These are phyloP conservation scores for Camelina sativa DNA, from an alignment of 345 rosid species.

Conservation along the genomic window DNA sequence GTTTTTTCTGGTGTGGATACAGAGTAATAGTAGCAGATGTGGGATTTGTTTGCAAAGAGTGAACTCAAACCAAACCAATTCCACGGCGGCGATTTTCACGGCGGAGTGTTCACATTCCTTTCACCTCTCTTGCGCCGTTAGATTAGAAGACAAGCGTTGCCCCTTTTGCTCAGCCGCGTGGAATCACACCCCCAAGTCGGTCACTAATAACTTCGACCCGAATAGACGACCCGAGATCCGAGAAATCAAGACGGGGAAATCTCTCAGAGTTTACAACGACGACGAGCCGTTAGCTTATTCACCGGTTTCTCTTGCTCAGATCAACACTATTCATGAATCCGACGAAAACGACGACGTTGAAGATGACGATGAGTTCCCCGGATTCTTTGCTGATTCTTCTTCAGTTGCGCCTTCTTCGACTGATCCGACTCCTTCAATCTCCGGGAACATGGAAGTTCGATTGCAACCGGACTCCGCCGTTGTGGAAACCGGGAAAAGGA, in stretches of 20 bases:
- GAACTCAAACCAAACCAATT: slow-evolving; percentile 55
- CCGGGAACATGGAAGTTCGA: slow-evolving; percentile 51
- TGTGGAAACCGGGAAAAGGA: slow-evolving; percentile 59
- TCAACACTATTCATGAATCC: slow-evolving; percentile 79
- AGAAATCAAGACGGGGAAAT: slow-evolving; percentile 47
- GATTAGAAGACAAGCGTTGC: slow-evolving; percentile 57
- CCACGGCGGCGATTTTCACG: slow-evolving; percentile 83
- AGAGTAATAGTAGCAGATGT: slow-evolving; percentile 52
- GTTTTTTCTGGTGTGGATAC: slow-evolving; percentile 32
- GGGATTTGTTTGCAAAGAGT: slow-evolving; percentile 76
- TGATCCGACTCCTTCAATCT: slow-evolving; percentile 18
- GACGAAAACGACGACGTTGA: slow-evolving; percentile 71
- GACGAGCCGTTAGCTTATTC: slow-evolving; percentile 71
- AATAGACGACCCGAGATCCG: slow-evolving; percentile 39
- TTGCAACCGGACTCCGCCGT: slow-evolving; percentile 74
- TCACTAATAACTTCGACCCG: slow-evolving; percentile 9
- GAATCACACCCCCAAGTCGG: slow-evolving; percentile 53
- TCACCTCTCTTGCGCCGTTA: slow-evolving; percentile 79
- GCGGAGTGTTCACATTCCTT: slow-evolving; percentile 88
- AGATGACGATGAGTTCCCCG: slow-evolving; percentile 55
- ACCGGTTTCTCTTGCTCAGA: slow-evolving; percentile 56
- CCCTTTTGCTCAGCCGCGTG: slow-evolving; percentile 75
- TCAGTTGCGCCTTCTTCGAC: slow-evolving; percentile 8
- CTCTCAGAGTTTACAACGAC: slow-evolving; percentile 74
- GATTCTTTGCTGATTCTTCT: slow-evolving; percentile 53